Evolutionary conservation across 441 rosid species (phyloP), one percentile per base, ranked within the genome.

Genomic region (Metrosideros polymorpha): DNA sequence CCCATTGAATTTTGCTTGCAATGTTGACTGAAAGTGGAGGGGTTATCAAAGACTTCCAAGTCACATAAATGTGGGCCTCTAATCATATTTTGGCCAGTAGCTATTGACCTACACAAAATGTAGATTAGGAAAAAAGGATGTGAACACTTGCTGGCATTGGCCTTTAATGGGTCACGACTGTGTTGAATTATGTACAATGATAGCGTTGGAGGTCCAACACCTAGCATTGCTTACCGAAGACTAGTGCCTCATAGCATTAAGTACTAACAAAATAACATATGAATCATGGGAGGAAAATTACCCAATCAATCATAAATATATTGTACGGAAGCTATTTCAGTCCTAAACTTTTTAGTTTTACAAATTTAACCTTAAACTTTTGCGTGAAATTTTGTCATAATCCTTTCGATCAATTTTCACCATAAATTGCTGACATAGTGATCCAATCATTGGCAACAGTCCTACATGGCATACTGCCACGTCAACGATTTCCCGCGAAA

Each of bases 381-480:
- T 39, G 1, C 6, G 14, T 4, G 7, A 71, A 71, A 39, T 2
- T 22, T 22, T 22, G 15, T 6, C 3, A 6, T 71, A 35, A 5
- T 12, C 12, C 9, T 63, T 63, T 1, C 32, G 1, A 4, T 71
- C 9, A 39, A 22, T 39, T 71, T 71, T 71, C 15, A 9, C 3
- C 1, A 1, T 0, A 39, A 24, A 39, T 39, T 39, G 3, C 2
- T 0, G 0, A 71, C 9, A 2, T 39, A 1, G 0, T 0, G 0
- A 0, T 35, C 4, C 2, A 19, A 3, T 32, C 10, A 18, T 66
- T 66, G 27, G 12, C 8, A 12, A 6, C 12, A 0, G 2, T 24
- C 17, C 8, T 22, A 22, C 3, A 0, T 22, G 8, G 25, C 47
- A 71, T 12, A 22, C 10, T 6, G 2, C 4, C 8, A 35, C 0